A percentile compares a stretch with the other conserved stretches of the same genome.
Conservation (phyloP, 352 stramenopile species). For the Globisporangium lucens region DNA sequence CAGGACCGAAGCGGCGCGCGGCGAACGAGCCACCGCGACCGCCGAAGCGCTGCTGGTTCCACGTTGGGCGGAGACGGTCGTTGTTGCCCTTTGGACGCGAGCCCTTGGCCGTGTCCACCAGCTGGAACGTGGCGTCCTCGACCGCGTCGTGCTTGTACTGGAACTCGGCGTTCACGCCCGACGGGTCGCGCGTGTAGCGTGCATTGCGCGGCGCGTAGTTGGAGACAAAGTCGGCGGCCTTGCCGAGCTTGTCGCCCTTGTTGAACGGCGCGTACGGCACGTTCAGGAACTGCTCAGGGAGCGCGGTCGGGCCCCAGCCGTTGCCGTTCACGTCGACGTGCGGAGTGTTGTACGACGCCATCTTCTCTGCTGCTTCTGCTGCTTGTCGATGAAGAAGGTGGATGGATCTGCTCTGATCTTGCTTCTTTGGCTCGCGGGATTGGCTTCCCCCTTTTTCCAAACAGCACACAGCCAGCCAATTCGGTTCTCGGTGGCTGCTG, state of each 20-base stretch:
- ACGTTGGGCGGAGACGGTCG: constrained; percentile 75
- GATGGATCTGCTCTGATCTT: neutral
- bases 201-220: constrained; percentile 61
- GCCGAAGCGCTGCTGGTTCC: constrained; percentile 85
- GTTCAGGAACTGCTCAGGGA: constrained; percentile 90
- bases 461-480: constrained; percentile 2
- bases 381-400: neutral
- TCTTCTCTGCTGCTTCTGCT: constrained; percentile 14
- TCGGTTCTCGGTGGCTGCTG: neutral
- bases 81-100: constrained; percentile 63
- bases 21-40: constrained; percentile 46
- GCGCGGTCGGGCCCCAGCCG: constrained; percentile 82
- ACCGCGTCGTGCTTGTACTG: constrained; percentile 92
- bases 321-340: constrained; percentile 78
- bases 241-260: constrained; percentile 93
- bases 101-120: constrained; percentile 93
- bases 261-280: constrained; percentile 96
- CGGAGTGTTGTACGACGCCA: constrained; percentile 76
- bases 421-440: neutral
- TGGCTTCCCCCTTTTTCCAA: neutral
- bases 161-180: constrained; percentile 90
- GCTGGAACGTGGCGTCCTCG: constrained; percentile 91
- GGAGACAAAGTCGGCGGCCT: constrained; percentile 92
- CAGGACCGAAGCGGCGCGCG: constrained; percentile 21
- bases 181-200: constrained; percentile 66